A percentile compares a stretch with the other conserved stretches of the same genome.
Conservation (phyloP, 2,329 filamentous ascomycete genomes). For the Sporothrix dimorphospora region DNA sequence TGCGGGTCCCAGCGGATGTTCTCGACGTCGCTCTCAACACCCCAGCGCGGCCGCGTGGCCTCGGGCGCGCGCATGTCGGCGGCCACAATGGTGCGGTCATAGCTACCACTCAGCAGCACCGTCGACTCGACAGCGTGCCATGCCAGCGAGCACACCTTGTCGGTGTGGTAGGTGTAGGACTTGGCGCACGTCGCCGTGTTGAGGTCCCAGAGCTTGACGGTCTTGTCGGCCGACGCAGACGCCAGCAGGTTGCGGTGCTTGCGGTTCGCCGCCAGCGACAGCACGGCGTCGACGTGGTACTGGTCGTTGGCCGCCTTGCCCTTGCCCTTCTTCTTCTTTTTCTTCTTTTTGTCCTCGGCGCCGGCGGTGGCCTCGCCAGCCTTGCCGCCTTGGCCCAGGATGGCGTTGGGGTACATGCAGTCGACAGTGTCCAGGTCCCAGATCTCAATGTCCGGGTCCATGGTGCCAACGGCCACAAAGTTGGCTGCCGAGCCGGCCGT, state of each 20-base stretch:
- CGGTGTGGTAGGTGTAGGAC: constrained; percentile 93
- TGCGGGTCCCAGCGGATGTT: constrained; percentile 91
- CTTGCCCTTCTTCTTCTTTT: constrained; percentile 92
- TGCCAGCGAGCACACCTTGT: constrained; percentile 94
- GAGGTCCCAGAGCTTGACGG: constrained; percentile 96
- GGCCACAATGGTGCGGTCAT: constrained; percentile 92
- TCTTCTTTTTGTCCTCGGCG: constrained; percentile 57
- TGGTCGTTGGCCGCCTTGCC: constrained; percentile 84
- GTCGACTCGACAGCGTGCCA: constrained; percentile 92
- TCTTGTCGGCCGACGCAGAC: constrained; percentile 94
- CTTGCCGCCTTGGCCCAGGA: constrained; percentile 74
- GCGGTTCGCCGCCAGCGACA: constrained; percentile 88
- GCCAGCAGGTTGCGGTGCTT: constrained; percentile 93
- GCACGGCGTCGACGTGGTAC: constrained; percentile 91
- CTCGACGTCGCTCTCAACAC: constrained; percentile 94
- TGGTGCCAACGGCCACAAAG: constrained; percentile 92
- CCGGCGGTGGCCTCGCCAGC: constrained; percentile 24
- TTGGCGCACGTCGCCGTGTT: constrained; percentile 91
- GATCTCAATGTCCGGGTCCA: constrained; percentile 97
- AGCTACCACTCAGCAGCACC: constrained; percentile 87
- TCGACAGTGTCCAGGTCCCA: constrained; percentile 97
- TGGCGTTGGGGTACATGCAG: constrained; percentile 97
- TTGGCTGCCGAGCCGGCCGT: constrained; percentile 74
- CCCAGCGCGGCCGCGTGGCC: constrained; percentile 80
- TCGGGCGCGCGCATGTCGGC: constrained; percentile 95